Evolutionary conservation across 371 early-diverging fungal genomes (phyloP).

Genomic region (Mortierella sp.): DNA sequence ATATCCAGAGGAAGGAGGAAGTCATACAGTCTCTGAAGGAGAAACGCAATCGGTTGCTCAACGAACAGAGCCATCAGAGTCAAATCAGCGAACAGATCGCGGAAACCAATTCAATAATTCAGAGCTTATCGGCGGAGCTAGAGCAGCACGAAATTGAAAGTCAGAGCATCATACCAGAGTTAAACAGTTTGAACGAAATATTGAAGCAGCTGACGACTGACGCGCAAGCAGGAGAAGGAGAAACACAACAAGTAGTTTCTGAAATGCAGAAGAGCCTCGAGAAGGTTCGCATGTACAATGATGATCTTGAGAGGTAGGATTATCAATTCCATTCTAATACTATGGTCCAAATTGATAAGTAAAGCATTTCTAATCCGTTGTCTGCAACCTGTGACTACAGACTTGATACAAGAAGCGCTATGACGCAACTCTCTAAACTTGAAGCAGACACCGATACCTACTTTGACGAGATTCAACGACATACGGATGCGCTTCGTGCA

Average conservation of each 20-base stretch:
- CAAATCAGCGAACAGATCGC: slow-evolving; percentile 49
- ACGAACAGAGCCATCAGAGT: slow-evolving; percentile 38
- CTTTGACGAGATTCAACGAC: slow-evolving; percentile 47
- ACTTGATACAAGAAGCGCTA: slow-evolving; percentile 24
- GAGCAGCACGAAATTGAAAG: slow-evolving; percentile 56
- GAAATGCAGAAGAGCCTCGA: slow-evolving; percentile 58
- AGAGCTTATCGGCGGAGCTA: slow-evolving; percentile 20
- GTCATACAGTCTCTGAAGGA: slow-evolving; percentile 48
- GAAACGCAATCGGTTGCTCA: slow-evolving; percentile 45
- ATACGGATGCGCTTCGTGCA: slow-evolving; percentile 27
- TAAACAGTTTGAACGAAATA: slow-evolving; percentile 24
- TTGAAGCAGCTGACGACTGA: slow-evolving; percentile 12
- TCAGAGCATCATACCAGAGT: slow-evolving; percentile 29
- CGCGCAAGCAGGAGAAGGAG: slow-evolving; percentile 48
- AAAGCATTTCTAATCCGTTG: not conserved
- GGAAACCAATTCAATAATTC: slow-evolving; percentile 43
- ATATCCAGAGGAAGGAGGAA: slow-evolving; percentile 38
- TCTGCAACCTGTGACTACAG: slow-evolving; percentile 4
- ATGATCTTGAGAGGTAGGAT: slow-evolving; percentile 59
- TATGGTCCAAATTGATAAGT: not conserved
- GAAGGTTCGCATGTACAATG: slow-evolving; percentile 58
- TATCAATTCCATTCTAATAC: not conserved
- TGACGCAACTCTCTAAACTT: slow-evolving; percentile 36
- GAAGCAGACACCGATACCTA: slow-evolving; percentile 28
- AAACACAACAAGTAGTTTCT: slow-evolving; percentile 44